Conservation (phyloP, 768 basidiomycete species). For the Pholiota microspora region DNA sequence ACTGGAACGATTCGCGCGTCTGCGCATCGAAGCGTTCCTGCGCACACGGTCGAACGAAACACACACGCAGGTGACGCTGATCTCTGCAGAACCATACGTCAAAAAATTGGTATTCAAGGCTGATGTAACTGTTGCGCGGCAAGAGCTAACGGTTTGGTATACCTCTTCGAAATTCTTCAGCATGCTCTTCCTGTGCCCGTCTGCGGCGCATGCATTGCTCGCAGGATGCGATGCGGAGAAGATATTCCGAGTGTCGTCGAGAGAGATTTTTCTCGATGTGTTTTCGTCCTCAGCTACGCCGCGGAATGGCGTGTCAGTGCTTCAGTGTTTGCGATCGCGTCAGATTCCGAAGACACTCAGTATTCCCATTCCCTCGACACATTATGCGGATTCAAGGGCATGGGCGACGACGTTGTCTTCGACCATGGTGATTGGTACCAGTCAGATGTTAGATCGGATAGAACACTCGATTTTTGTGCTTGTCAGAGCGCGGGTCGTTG, state of each 20-base stretch:
- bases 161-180: slow-evolving; percentile 48
- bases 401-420: slow-evolving; percentile 1
- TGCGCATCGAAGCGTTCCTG: slow-evolving; percentile 33
- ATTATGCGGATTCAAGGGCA: slow-evolving; percentile 19
- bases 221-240: slow-evolving; percentile 36
- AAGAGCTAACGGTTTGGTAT: slow-evolving; percentile 36
- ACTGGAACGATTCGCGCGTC: slow-evolving; percentile 32
- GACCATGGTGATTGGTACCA: slow-evolving; percentile 5
- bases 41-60: slow-evolving; percentile 30
- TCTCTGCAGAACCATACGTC: slow-evolving; percentile 32
- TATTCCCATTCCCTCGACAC: slow-evolving; percentile 13
- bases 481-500: slow-evolving; percentile 43
- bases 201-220: slow-evolving; percentile 40
- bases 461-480: slow-evolving; percentile 38
- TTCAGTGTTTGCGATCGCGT: slow-evolving; percentile 14
- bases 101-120: slow-evolving; percentile 23
- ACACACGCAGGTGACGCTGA: slow-evolving; percentile 34
- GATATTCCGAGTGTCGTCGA: slow-evolving; percentile 35
- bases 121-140: background rate
- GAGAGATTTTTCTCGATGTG: slow-evolving; percentile 31
- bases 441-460: slow-evolving; percentile 26
- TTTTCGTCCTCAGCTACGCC: slow-evolving; percentile 23
- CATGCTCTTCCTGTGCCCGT: slow-evolving; percentile 36
- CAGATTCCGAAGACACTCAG: slow-evolving; percentile 7
- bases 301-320: background rate